These are phyloP conservation scores for Tetradesmus obliquus DNA, from an alignment of 139 green algal species.

Conservation along the genomic window DNA sequence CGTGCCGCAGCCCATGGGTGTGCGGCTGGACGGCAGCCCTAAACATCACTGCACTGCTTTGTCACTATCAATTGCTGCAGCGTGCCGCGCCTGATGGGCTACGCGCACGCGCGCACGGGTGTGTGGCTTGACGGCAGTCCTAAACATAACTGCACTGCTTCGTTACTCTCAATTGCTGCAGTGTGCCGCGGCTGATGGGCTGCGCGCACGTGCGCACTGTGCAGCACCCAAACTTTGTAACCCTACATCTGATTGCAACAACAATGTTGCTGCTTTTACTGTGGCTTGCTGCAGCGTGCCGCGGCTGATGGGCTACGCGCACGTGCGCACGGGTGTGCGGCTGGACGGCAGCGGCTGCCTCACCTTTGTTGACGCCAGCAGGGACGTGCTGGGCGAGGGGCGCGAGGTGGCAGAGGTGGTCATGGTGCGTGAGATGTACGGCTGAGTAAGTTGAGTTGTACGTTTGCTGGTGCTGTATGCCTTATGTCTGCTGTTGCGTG, in stretches of 20 bases:
- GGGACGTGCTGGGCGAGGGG: conserved; percentile 66
- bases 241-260: background rate
- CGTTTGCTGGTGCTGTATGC: background rate
- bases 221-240: background rate
- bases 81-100: conserved; percentile 81
- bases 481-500: background rate
- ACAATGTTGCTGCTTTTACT: background rate
- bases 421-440: conserved; percentile 38
- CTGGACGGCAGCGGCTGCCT: conserved; percentile 42
- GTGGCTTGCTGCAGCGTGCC: conserved; percentile 61
- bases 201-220: conserved; percentile 76
- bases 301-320: conserved; percentile 80
- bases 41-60: background rate
- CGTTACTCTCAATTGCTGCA: background rate
- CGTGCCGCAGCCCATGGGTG: conserved; percentile 67
- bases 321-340: conserved; percentile 68
- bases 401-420: conserved; percentile 57
- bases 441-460: conserved; percentile 37
- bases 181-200: conserved; percentile 77
- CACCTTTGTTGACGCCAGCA: conserved; percentile 38
- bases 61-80: background rate
- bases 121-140: conserved; percentile 46
- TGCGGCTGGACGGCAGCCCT: conserved; percentile 47
- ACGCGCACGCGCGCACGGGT: conserved; percentile 72
- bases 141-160: background rate